These are phyloP conservation scores for Abelmoschus esculentus DNA, from an alignment of 345 rosid species.

Conservation along the genomic window DNA sequence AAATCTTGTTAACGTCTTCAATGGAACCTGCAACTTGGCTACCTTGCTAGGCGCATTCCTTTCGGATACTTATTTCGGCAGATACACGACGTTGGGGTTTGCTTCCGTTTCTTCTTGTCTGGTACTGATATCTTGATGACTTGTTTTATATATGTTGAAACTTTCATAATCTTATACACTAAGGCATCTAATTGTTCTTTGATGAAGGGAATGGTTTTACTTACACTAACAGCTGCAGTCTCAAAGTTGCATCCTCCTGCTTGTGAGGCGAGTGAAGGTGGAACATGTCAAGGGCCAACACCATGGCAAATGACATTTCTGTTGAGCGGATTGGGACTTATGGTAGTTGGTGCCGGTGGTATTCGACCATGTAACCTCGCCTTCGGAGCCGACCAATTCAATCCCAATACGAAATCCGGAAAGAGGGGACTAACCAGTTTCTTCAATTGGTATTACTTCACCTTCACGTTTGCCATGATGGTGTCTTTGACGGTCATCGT, in stretches of 20 bases:
- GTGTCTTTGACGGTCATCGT: constrained; percentile 38
- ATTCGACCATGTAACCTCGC: constrained; percentile 50
- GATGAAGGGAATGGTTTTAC: constrained; percentile 35
- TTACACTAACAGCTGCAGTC: constrained; percentile 36
- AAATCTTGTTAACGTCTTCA: constrained; percentile 43
- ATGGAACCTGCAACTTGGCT: constrained; percentile 55
- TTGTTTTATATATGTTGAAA: neutral
- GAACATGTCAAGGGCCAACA: constrained; percentile 21
- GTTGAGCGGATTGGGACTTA: constrained; percentile 20
- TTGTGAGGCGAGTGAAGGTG: constrained; percentile 14
- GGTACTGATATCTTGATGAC: constrained; percentile 21
- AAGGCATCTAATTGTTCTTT: neutral
- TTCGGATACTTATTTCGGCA: constrained; percentile 66
- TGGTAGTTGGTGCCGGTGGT: constrained; percentile 42
- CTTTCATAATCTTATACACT: neutral
- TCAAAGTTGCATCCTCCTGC: constrained; percentile 31
- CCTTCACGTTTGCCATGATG: constrained; percentile 40
- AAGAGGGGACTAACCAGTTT: constrained; percentile 37
- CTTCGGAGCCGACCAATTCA: constrained; percentile 52
- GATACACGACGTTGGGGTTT: constrained; percentile 50
- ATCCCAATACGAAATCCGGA: constrained; percentile 38
- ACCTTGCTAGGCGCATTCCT: constrained; percentile 60
- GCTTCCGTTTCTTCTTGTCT: constrained; percentile 54
- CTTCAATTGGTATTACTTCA: constrained; percentile 54
- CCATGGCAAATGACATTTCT: constrained; percentile 33